Evolutionary conservation across 306 rosid species (phyloP), one percentile per base, ranked within the genome.

Genomic region (Abrus precatorius): DNA sequence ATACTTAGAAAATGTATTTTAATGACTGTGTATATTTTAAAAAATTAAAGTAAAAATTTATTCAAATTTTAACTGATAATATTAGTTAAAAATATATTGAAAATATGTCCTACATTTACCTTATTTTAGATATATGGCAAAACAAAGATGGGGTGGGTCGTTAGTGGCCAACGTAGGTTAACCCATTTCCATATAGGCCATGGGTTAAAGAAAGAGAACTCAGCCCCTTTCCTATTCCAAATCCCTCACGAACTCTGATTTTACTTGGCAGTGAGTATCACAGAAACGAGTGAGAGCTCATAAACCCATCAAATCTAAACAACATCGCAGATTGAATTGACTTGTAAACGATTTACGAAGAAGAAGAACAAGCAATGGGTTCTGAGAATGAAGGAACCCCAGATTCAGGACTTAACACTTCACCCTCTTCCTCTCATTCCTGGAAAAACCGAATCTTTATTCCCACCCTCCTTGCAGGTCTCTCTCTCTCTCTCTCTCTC

Each of bases 381-480:
- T 61, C 81, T 45, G 78, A 57, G 54, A 72, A 76, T 63, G 53
- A 50, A 72, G 72, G 20, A 65, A 48, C 75, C 61, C 67, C 70
- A 7, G 27, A 72, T 53, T 80, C 38, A 80, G 81, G 53, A 52
- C 9, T 56, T 29, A 63, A 79, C 63, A 34, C 87, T 48, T 75
- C 92, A 5, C 56, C 90, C 10, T 78, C 91, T 8, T 78, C 84
- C 44, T 81, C 84, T 66, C 72, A 72, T 64, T 14, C 36, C 69
- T 93, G 96, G 98, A 91, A 88, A 83, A 88, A 81, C 75, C 90
- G 92, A 64, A 85, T 93, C 84, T 55, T 89, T 69, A 12, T 83
- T 53, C 98, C 98, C 14, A 81, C 97, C 28, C 76, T 91, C 72
- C 75, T 95, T 34, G 97, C 98, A 84, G 97, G 97, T 93, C 5